Percentiles rank a stretch among this genome's conserved stretches.
Conservation (phyloP, 495 filamentous ascomycete species). For the Trichoderma virens region DNA sequence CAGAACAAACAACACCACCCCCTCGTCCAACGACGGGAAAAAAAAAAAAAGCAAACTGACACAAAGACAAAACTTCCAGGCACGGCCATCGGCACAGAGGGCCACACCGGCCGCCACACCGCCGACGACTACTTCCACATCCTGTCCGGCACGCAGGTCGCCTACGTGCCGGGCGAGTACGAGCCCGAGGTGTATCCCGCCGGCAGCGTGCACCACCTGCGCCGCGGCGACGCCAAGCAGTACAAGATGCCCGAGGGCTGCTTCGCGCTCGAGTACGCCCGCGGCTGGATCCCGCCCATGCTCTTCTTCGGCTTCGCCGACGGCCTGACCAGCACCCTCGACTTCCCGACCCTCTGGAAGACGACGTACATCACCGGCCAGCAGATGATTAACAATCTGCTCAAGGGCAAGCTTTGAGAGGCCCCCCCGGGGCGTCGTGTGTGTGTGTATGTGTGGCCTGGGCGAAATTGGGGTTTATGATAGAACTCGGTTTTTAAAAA, state of each 20-base stretch:
- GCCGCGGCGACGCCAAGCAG: slow-evolving; percentile 70
- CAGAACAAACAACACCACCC: background rate
- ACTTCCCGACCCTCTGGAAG: slow-evolving; percentile 71
- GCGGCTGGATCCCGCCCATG: slow-evolving; percentile 88
- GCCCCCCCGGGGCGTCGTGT: too few relatives aligned
- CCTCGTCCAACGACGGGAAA: background rate
- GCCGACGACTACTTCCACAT: slow-evolving; percentile 93
- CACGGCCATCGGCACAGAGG: slow-evolving; percentile 80
- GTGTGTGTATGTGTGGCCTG: too few relatives aligned
- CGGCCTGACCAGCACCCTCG: slow-evolving; percentile 64
- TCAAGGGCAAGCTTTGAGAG: slow-evolving; percentile 58
- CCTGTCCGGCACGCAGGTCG: slow-evolving; percentile 63
- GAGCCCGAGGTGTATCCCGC: slow-evolving; percentile 66
- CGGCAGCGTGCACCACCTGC: slow-evolving; percentile 70
- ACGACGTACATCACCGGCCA: slow-evolving; percentile 61
- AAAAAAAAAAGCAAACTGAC: background rate
- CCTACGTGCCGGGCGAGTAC: slow-evolving; percentile 62
- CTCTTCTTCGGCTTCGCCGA: slow-evolving; percentile 81
- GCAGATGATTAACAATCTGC: slow-evolving; percentile 65
- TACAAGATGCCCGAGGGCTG: slow-evolving; percentile 74
- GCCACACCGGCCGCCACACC: slow-evolving; percentile 78
- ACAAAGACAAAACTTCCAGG: slow-evolving; percentile 24
- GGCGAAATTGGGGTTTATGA: too few relatives aligned
- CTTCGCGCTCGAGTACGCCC: slow-evolving; percentile 82
- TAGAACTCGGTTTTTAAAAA: too few relatives aligned